These are phyloP conservation scores for Fonsecaea pugnacius DNA, from an alignment of 2,329 filamentous ascomycete species.

Conservation along the genomic window DNA sequence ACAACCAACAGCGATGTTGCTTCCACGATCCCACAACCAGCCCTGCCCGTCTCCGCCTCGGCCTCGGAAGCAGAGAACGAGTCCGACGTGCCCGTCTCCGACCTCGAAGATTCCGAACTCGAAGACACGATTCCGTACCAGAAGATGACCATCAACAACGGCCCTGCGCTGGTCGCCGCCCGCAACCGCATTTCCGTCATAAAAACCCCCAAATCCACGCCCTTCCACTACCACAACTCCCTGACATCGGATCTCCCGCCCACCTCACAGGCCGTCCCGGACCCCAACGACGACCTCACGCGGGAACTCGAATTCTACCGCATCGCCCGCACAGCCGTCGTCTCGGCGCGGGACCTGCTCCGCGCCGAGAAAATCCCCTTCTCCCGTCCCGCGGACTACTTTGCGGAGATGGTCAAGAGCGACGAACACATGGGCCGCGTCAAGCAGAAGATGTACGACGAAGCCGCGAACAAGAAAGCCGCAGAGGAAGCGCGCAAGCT, in stretches of 20 bases:
- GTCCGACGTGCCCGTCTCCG: conserved; percentile 86
- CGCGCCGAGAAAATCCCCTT: conserved; percentile 84
- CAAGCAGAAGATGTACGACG: conserved; percentile 88
- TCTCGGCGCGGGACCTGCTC: conserved; percentile 72
- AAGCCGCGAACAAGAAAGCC: conserved; percentile 90
- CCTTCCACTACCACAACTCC: conserved; percentile 83
- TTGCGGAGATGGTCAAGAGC: conserved; percentile 98
- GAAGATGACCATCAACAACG: conserved; percentile 97
- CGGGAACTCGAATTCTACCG: conserved; percentile 93
- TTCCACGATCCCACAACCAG: conserved; percentile 43
- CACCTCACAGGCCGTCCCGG: conserved; percentile 72
- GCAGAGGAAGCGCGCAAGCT: conserved; percentile 87
- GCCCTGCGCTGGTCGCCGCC: conserved; percentile 77
- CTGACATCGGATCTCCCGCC: conserved; percentile 61
- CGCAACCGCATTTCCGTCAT: conserved; percentile 73
- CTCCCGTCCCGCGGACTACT: conserved; percentile 89
- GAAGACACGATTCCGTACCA: conserved; percentile 89
- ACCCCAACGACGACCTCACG: conserved; percentile 87
- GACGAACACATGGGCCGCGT: conserved; percentile 99
- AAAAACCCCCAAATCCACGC: conserved; percentile 53
- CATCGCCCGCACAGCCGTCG: conserved; percentile 80
- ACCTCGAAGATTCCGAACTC: conserved; percentile 78
- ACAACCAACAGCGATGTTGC: conserved; percentile 37
- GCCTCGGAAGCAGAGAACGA: conserved; percentile 73
- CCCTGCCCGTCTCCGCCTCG: conserved; percentile 50